Conservation (phyloP, 345 rosid species). For the Moringa oleifera region DNA sequence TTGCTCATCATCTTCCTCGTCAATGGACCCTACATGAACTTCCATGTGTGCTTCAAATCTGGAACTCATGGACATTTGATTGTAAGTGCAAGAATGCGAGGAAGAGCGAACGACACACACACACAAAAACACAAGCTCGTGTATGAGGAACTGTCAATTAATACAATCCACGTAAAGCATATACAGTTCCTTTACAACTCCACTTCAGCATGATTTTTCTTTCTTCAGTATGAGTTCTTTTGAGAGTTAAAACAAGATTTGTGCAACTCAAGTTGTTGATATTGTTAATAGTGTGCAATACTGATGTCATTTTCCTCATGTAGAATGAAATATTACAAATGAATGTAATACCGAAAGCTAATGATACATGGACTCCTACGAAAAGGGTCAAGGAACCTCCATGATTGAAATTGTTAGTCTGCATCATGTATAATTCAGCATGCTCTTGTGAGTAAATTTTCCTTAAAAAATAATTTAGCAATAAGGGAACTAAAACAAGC, state of each 20-base stretch:
- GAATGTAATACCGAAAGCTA: not conserved
- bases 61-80: slow-evolving; percentile 20
- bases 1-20: slow-evolving; percentile 98
- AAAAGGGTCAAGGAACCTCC: too few relatives aligned
- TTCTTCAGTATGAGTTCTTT: not conserved
- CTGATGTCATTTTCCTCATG: not conserved
- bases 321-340: not conserved
- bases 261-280: not conserved
- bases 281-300: not conserved
- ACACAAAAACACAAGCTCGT: not conserved
- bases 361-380: not conserved
- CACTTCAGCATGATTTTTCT: not conserved
- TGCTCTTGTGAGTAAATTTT: too few relatives aligned
- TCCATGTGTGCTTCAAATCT: slow-evolving; percentile 99
- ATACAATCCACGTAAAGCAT: not conserved
- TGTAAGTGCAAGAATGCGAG: slow-evolving; percentile 6
- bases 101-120: too few relatives aligned
- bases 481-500: too few relatives aligned
- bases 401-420: too few relatives aligned
- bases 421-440: too few relatives aligned
- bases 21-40: slow-evolving; percentile 96
- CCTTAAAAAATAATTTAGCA: too few relatives aligned
- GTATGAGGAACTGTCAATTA: not conserved
- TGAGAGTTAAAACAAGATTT: not conserved
- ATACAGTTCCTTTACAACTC: not conserved